Base-by-base conservation (phyloP, 2,329 filamentous ascomycete species). In the Exserohilum turcica region DNA sequence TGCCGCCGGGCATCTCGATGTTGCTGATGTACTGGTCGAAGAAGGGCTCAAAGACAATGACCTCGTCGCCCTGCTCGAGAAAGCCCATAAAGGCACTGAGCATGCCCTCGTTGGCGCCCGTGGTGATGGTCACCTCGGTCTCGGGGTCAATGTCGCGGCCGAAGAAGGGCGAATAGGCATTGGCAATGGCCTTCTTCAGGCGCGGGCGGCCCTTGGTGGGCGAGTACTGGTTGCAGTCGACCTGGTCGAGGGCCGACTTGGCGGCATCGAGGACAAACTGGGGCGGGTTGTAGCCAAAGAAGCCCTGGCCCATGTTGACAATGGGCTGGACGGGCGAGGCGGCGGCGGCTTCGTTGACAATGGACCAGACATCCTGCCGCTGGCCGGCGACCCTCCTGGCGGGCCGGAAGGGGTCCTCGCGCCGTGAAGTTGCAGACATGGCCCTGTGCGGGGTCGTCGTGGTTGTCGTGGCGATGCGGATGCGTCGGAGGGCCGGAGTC, bases 21-120 rank as follows among this genome's bases (percentile, higher is more conserved):
- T 99, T 99, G 80, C 88, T 92, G 63, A 99, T 96, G 74, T 97
- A 96, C 86, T 99, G 94, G 77, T 99, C 94, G 73, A 97, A 99
- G 78, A 97, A 99, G 9, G 94, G 94, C 79, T 99, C 94, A 73
- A 99, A 97, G 51, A 99, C 84, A 63, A 99, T 97, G 61, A 97
- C 94, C 76, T 99, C 94, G 71, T 99, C 94, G 10, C 91, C 94
- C 1, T 85, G 84, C 76, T 99, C 94, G 53, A 99, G 86, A 66
- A 99, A 99, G 2, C 85, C 94, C 94, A 99, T 97, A 71, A 99
- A 97, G 0, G 92, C 94, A 71, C 90, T 93, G 61, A 99, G 81
- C 91, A 97, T 97, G 67, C 83, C 88, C 77, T 95, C 90, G 68
- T 95, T 95, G 35, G 91, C 90, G 37, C 90, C 90, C 0, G 93